Conservation (phyloP, 352 stramenopile species). For the Pythium aristosporum region DNA sequence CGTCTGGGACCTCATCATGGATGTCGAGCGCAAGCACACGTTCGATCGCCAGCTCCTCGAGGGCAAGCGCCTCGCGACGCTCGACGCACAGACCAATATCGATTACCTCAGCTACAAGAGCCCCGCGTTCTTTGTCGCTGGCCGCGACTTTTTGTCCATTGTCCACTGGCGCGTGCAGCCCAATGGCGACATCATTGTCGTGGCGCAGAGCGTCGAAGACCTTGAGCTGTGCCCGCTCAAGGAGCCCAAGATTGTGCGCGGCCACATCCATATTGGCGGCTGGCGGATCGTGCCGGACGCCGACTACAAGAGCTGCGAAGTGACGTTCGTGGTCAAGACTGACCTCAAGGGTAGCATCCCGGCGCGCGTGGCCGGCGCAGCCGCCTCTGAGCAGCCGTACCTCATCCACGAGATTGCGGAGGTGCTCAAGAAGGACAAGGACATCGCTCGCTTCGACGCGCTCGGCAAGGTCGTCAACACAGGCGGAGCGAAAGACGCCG, state of each 20-base stretch:
- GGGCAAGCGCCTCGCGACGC: constrained; percentile 36
- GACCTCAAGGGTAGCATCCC: constrained; percentile 77
- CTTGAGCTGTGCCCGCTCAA: constrained; percentile 51
- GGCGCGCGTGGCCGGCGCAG: constrained; percentile 53
- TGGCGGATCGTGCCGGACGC: constrained; percentile 64
- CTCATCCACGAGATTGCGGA: constrained; percentile 56
- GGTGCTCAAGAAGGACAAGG: constrained; percentile 52
- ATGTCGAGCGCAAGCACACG: constrained; percentile 41
- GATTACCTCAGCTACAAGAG: constrained; percentile 76
- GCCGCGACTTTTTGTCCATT: constrained; percentile 70
- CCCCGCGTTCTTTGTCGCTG: constrained; percentile 58
- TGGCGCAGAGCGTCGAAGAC: constrained; percentile 60
- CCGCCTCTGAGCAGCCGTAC: constrained; percentile 62
- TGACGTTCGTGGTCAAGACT: constrained; percentile 71
- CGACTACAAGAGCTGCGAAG: constrained; percentile 47
- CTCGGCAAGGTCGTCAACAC: constrained; percentile 30
- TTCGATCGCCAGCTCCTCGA: constrained; percentile 57
- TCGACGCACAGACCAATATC: constrained; percentile 67
- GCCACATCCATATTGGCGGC: constrained; percentile 59
- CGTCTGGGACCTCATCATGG: constrained; percentile 53
- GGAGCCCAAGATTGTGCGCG: constrained; percentile 68
- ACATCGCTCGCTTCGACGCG: constrained; percentile 35
- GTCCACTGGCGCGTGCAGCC: constrained; percentile 65
- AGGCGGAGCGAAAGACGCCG: not conserved
- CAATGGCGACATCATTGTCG: constrained; percentile 58